Base-by-base conservation (phyloP, 73 alveolate species). In the Paramecium bursaria region DNA sequence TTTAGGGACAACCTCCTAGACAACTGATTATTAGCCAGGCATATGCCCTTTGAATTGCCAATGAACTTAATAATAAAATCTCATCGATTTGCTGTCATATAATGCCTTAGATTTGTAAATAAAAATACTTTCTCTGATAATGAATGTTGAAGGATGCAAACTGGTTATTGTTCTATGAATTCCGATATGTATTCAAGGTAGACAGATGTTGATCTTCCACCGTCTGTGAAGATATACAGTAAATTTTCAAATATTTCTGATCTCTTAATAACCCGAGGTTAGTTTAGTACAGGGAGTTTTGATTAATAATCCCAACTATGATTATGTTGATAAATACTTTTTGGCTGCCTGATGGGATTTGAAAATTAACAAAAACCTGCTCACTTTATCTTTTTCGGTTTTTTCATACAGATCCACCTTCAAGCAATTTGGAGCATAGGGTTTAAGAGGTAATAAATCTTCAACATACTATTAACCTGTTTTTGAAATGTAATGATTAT, bases 81-180 rank as follows among this genome's bases (percentile, higher is more conserved):
- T n/a, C n/a, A n/a, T n/a, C n/a, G n/a, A n/a, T n/a, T n/a, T n/a
- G n/a, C n/a, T n/a, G n/a, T n/a, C n/a, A n/a, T n/a, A n/a, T n/a
- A n/a, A n/a, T n/a, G n/a, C n/a, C n/a, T n/a, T n/a, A n/a, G 33
- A 57, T 2, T 30, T 13, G 17, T 57, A 27, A 1, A n/a, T 11
- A 10, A 5, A 27, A 23, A 54, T 57, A 57, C 76, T 21, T 67
- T 25, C 33, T 67, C 82, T 15, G 82, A 47, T 5, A 67, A 21
- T 23, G 25, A 39, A 21, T 67, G 82, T 15, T 67, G 44, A 5
- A 67, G 27, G 2, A 67, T 57, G 44, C 82, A 67, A 39, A 67
- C 19, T 15, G 82, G 82, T 67, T 67, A 10, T 67, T 67, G 25
- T 39, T 67, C 82, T 39, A 67, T 67, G 50, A 67, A 67, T 67